phyloP scores from a whole-genome alignment of 2,329 filamentous ascomycete species.

The Orbilia quercus region DNA sequence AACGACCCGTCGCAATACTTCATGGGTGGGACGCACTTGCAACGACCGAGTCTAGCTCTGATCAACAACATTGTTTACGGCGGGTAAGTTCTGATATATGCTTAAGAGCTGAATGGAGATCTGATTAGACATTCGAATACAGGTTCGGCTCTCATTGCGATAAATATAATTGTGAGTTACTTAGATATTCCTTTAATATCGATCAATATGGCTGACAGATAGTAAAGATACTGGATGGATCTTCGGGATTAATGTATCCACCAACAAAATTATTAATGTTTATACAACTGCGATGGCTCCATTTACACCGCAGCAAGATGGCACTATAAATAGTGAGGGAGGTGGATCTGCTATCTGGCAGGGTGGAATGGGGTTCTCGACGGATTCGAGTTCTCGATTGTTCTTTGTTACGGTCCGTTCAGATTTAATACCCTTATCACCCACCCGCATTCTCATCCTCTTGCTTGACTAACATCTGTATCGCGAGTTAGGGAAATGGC shows the following conservation, averaged over 20 bases:
- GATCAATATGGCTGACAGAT: too few relatives aligned
- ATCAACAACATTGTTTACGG: slow-evolving; percentile 67
- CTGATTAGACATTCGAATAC: background rate
- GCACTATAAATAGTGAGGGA: slow-evolving; percentile 61
- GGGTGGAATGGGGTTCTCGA: slow-evolving; percentile 62
- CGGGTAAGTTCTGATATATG: slow-evolving; percentile 58
- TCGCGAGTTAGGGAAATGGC: slow-evolving; percentile 52
- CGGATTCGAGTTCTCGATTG: slow-evolving; percentile 61
- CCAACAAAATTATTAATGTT: slow-evolving; percentile 61
- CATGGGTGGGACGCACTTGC: slow-evolving; percentile 68
- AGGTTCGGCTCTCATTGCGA: slow-evolving; percentile 70
- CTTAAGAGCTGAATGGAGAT: background rate
- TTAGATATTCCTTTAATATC: too few relatives aligned
- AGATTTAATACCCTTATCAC: too few relatives aligned
- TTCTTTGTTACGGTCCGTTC: slow-evolving; percentile 60
- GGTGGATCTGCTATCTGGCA: slow-evolving; percentile 64
- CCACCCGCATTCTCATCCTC: too few relatives aligned
- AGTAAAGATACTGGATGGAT: slow-evolving; percentile 66
- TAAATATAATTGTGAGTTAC: slow-evolving; percentile 66
- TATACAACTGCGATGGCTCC: slow-evolving; percentile 65
- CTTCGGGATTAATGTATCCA: slow-evolving; percentile 66
- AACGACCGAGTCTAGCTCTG: slow-evolving; percentile 67
- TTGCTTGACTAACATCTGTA: background rate
- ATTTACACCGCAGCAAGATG: slow-evolving; percentile 62
- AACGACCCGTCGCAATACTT: slow-evolving; percentile 68